These are phyloP conservation scores for Leccinum longicurvipes DNA, from an alignment of 768 basidiomycete species.

Conservation along the genomic window DNA sequence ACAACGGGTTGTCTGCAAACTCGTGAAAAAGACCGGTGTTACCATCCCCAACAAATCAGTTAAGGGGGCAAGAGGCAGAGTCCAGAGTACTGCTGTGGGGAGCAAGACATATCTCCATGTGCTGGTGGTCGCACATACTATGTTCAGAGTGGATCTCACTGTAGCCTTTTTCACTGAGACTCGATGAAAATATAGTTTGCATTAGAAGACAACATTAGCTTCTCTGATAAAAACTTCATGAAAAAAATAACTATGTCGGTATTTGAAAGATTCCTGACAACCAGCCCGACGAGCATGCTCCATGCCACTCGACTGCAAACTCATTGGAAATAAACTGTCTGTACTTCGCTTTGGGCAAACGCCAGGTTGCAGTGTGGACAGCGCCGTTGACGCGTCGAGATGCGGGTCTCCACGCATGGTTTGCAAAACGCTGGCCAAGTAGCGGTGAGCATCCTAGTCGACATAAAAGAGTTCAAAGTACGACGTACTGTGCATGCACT, in stretches of 20 bases:
- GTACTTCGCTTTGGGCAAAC: slow-evolving; percentile 86
- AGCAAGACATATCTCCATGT: too few species aligned
- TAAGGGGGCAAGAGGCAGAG: too few species aligned
- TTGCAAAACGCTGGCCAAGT: slow-evolving; percentile 71
- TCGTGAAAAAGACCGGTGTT: too few species aligned
- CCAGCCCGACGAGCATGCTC: neutral
- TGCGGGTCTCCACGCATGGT: slow-evolving; percentile 79
- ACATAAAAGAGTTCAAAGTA: neutral
- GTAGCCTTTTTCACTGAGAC: neutral
- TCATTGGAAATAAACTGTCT: slow-evolving; percentile 58
- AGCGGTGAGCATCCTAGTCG: neutral
- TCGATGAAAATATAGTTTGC: neutral
- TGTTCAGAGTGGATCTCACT: too few species aligned
- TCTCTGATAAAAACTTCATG: neutral
- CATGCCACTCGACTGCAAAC: neutral
- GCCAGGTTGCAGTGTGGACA: slow-evolving; percentile 84
- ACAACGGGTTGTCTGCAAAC: too few species aligned
- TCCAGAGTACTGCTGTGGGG: too few species aligned
- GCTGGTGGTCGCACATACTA: too few species aligned
- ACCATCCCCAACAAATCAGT: too few species aligned
- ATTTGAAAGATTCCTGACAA: neutral
- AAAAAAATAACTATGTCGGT: neutral
- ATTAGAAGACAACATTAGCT: neutral
- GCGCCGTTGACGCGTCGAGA: slow-evolving; percentile 87
- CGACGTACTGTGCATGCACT: slow-evolving; percentile 87